Base-by-base conservation (phyloP, 2,329 filamentous ascomycete species). In the Penicillium sp. region DNA sequence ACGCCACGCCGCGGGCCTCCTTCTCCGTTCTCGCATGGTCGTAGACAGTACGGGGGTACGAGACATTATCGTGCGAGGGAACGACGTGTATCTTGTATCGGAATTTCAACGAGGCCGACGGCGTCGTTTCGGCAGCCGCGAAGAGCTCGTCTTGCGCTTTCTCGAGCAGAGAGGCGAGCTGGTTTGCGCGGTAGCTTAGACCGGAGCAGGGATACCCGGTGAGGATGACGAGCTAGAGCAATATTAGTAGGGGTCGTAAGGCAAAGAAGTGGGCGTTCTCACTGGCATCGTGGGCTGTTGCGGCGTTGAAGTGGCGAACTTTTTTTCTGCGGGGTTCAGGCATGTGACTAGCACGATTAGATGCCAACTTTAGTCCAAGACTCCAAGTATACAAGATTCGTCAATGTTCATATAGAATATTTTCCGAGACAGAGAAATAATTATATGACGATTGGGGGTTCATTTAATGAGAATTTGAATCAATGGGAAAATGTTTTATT, bases 151-250 rank as follows among this genome's bases (percentile, higher is more conserved):
- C 68, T 73, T 82, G 66, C 33, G 72, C 62, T 37, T 74, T 69
- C 51, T 77, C 70, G 67, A 85, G 78, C 54, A 74, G 73, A 10
- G 76, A 63, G 46, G 79, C 73, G 47, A 87, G 76, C 69, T 87
- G 84, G 36, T 74, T 67, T 55, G 82, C 79, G 64, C 84, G 82
- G 62, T 84, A 74, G 10, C 82, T 84, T 61, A 87, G 84, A 62
- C 84, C 84, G 61, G 83, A 82, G 58, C 80, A 84, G 42, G 84
- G 84, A 66, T 82, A 85, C 57, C 84, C 84, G 56, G 83, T 84
- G 54, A 86, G 74, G 51, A 85, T 75, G 53, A 86, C 78, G 63
- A 86, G 80, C 83, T 86, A 63, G 7, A 7, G 0, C 2, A 2
- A 23, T 12, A 8, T 49, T 21, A 47, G 36, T 21, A 21, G 3